Base-by-base conservation (phyloP, 2,329 filamentous ascomycete species). In the Magnaporthiopsis rhizophila region DNA sequence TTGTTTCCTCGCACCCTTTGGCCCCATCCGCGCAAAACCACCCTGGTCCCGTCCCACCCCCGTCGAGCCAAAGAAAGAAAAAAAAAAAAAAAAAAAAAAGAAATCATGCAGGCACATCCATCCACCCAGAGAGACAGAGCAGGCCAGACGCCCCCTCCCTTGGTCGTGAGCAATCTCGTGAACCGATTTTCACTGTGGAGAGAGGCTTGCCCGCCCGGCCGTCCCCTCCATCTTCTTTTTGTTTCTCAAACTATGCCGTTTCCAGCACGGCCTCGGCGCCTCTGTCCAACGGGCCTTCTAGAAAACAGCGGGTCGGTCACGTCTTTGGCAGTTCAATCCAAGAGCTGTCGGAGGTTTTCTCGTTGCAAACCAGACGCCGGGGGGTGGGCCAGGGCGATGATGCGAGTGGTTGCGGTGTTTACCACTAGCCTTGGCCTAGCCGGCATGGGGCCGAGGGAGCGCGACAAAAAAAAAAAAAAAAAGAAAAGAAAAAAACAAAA, bases 201-300 rank as follows among this genome's bases (percentile, higher is more conserved):
- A 61, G 59, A 61, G 59, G 21, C 45, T n/a, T 53, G 45, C 45
- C 5, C 21, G 45, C 45, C 21, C 45, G n/a, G 13, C 58, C n/a
- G 58, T 57, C 59, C 34, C 60, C 58, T 59, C 53, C 50, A 45
- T 58, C 59, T 32, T 58, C 71, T 71, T 71, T 71, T 73, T 72
- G 66, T 70, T 67, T 65, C 71, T 72, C 74, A 36, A 8, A 72
- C 76, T 74, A 76, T 78, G 74, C 77, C 76, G 64, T 72, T 78
- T 72, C 65, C 65, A 68, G 69, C 68, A 70, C 72, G 67, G 72
- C 67, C 71, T 75, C 72, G 74, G 72, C 73, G 74, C 71, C 71
- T 76, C 75, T 76, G 72, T 73, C 78, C 77, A 80, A 80, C 78
- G 77, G 30, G 76, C 74, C 73, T 77, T 79, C 74, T 77, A 76